phyloP scores from a whole-genome alignment of 441 rosid genomes.

The Erodium chrysanthum region DNA sequence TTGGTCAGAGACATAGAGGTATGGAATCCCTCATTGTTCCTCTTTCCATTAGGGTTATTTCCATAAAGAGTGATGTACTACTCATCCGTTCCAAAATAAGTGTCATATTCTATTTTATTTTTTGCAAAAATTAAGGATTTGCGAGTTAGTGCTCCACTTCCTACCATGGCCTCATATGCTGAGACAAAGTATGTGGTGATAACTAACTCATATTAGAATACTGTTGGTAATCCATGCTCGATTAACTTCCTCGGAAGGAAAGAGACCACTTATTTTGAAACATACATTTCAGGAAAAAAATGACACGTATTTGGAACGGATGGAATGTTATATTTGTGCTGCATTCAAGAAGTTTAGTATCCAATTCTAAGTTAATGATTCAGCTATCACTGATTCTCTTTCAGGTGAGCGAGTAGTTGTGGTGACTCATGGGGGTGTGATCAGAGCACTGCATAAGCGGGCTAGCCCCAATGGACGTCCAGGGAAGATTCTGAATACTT shows the following conservation, averaged over 20 bases:
- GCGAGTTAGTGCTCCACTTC: no score
- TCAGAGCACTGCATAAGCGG: slow-evolving; percentile 43
- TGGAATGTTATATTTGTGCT: background rate
- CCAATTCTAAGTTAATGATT: background rate
- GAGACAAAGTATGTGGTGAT: no score
- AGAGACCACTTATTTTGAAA: no score
- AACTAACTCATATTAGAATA: no score
- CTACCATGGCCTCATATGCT: no score
- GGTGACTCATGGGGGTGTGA: slow-evolving; percentile 68
- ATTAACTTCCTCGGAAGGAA: no score
- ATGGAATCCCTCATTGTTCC: background rate
- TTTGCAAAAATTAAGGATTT: no score
- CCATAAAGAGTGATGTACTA: background rate
- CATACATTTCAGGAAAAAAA: no score
- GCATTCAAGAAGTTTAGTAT: background rate
- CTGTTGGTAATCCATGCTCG: no score
- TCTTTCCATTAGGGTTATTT: background rate
- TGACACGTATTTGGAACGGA: no score
- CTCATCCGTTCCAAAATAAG: background rate
- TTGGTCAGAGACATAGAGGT: slow-evolving; percentile 61
- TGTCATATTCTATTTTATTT: no score
- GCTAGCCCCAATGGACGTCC: slow-evolving; percentile 45
- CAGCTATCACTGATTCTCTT: background rate
- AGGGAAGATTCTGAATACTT: slow-evolving; percentile 50
- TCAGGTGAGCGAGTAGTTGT: slow-evolving; percentile 61